Evolutionary conservation across 192 early-diverging fungal species (phyloP), one percentile per base, ranked within the genome.

Genomic region (Coemansia sp.): DNA sequence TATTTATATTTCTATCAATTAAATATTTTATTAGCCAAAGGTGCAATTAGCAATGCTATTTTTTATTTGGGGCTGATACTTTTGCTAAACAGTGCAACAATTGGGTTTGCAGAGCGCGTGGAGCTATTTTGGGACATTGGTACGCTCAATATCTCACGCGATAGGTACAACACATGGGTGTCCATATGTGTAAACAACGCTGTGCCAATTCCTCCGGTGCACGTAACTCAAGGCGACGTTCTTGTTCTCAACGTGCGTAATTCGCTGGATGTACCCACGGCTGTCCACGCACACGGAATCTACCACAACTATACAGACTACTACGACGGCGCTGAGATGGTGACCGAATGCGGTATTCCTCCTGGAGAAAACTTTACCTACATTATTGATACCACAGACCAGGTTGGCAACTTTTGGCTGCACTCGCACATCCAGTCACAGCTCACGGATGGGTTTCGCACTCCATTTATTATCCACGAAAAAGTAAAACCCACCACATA

Each of bases 391-490:
- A 27, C 60, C 0, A 19, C n/a, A 32, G 66, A 83, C 37, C 66
- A 80, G 49, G 69, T 70, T 27, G 93, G 93, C 41, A 91, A 89
- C 15, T 92, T 84, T 69, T 94, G 93, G 93, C 76, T 88, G 47
- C 91, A 93, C 61, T 76, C 81, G 17, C 91, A 93, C 70, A 73
- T 60, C 58, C 63, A 63, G 25, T 77, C 73, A 19, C 90, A 93
- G 68, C 90, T 90, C 63, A 84, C 88, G 19, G 92, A 93, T 58
- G 92, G 92, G 29, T 68, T 92, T 49, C 86, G 88, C 55, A 76
- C 80, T 0, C 83, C 92, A 5, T 50, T 93, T 32, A 82, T 92
- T 52, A 78, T 93, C 55, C 72, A 86, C 53, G 78, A 86, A 45
- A 23, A 53, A 53, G 8, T 8, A 22, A 10, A n/a, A 7, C 59